Conservation (phyloP, 2,329 filamentous ascomycete genomes). For the Akanthomyces dipterigenus region DNA sequence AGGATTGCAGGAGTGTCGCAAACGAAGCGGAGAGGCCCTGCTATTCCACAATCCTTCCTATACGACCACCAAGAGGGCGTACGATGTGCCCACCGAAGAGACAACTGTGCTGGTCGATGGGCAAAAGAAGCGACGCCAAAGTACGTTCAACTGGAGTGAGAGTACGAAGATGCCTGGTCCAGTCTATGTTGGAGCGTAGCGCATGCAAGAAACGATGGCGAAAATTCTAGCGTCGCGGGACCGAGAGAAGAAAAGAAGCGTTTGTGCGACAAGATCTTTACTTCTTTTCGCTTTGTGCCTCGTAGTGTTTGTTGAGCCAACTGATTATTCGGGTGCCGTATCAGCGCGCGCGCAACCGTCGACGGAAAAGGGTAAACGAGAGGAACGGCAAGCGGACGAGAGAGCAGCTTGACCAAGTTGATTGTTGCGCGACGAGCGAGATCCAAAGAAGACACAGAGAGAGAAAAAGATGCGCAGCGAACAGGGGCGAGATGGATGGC, state of each 20-base stretch:
- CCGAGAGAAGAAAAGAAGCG: neutral
- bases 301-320: neutral
- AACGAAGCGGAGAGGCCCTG: neutral
- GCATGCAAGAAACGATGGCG: neutral
- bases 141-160: neutral
- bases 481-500: neutral
- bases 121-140: neutral
- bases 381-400: neutral
- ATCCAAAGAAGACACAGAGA: neutral
- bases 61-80: neutral
- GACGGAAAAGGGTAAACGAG: conserved; percentile 1
- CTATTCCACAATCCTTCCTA: neutral
- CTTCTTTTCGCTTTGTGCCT: neutral
- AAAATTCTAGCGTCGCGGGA: neutral
- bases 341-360: neutral
- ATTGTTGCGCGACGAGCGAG: neutral
- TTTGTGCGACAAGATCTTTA: neutral
- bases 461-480: neutral
- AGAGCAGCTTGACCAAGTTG: neutral
- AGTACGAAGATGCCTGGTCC: neutral
- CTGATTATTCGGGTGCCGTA: neutral
- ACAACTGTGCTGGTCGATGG: neutral
- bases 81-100: neutral
- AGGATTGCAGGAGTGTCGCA: neutral
- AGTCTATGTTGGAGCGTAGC: neutral